Evolutionary conservation across 2,329 filamentous ascomycete species (phyloP), one percentile per base, ranked within the genome.

Genomic region (Lecanicillium sp.): DNA sequence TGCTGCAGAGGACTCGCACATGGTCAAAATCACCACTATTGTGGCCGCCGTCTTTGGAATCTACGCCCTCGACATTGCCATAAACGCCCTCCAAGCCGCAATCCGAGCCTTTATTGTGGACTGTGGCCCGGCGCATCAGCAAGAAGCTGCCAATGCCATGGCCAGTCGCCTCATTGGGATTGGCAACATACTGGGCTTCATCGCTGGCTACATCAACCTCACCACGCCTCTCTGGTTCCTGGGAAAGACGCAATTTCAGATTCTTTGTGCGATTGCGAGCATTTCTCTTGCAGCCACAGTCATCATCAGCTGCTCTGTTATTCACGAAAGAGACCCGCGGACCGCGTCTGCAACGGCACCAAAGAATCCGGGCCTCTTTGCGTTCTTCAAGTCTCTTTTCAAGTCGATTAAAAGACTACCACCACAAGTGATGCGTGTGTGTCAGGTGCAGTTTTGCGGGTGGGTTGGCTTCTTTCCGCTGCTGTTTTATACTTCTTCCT

Each of bases 391-490:
- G 47, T 76, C 79, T 50, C 79, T 95, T 3, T 81, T 83, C 56
- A 75, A 71, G 35, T 88, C 88, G 0, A 83, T 95, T 46, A 78
- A 73, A 51, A 75, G 80, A 29, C 69, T 96, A 6, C 89, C 90
- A 1, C 80, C 81, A 1, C 88, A 94, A 59, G 87, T 92, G 47
- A 74, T 74, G 45, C 81, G 78, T 46, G 86, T 95, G 28, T 95
- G 89, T 54, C 66, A 80, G 47, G 83, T 89, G 0, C 85, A 92
- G 56, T 78, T 90, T 50, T 89, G 81, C 44, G 86, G 87, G 5
- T 96, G 89, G 89, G 80, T 95, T 41, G 90, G 87, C 37, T 95
- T 90, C 78, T 96, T 95, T 52, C 89, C 89, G 1, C 88, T 95
- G 58, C 71, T 96, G 3, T 95, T 94, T 64, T 96, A 96, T 65